These are phyloP conservation scores for Dissophora ornata DNA, from an alignment of 192 early-diverging fungal genomes.

Conservation along the genomic window DNA sequence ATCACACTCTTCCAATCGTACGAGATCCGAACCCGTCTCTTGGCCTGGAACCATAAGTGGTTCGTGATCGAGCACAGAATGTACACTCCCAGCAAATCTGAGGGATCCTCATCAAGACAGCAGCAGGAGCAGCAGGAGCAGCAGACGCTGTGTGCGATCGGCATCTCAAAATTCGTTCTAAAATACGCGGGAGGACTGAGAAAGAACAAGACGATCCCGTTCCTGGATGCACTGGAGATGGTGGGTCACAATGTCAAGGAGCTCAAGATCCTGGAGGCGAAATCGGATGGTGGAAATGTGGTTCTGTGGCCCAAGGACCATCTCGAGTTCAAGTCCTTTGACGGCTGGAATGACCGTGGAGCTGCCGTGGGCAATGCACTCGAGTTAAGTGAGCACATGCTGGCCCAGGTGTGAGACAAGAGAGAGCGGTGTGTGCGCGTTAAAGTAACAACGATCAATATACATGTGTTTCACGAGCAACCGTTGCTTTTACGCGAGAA, in stretches of 20 bases:
- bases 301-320: constrained; percentile 48
- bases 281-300: constrained; percentile 41
- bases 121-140: neutral
- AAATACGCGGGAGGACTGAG: constrained; percentile 34
- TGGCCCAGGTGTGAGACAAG: constrained; percentile 16
- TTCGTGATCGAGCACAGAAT: constrained; percentile 59
- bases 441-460: no score
- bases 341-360: constrained; percentile 38
- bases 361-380: constrained; percentile 50
- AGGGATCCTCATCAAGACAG: neutral
- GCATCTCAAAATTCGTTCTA: constrained; percentile 50
- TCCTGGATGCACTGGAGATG: constrained; percentile 52
- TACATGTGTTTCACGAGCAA: no score
- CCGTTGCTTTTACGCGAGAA: no score
- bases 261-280: constrained; percentile 29
- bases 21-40: constrained; percentile 57
- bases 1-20: constrained; percentile 58
- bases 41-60: constrained; percentile 64
- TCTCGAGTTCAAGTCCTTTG: constrained; percentile 50
- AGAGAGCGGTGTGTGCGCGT: no score
- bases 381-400: constrained; percentile 45
- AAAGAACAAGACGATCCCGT: constrained; percentile 54
- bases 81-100: constrained; percentile 24
- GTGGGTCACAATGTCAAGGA: constrained; percentile 46
- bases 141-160: constrained; percentile 38